phyloP scores from a whole-genome alignment of 805 yeast species.

The Saccharomycopsis sp. region DNA sequence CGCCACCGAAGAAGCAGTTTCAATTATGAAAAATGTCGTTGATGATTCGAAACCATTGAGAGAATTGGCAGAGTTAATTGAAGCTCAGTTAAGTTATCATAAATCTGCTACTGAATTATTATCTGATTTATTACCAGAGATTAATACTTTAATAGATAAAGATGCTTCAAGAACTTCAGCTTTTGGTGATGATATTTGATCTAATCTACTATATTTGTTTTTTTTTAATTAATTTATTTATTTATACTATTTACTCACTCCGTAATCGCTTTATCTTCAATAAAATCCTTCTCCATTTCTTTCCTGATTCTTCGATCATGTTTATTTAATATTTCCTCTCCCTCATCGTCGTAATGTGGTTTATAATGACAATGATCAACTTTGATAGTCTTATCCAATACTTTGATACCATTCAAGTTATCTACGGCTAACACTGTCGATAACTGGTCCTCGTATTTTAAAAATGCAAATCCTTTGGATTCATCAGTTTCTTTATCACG shows the following conservation, averaged over 20 bases:
- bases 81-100: constrained; percentile 77
- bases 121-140: constrained; percentile 54
- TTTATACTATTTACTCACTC: background rate
- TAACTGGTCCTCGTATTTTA: constrained; percentile 76
- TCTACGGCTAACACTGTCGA: constrained; percentile 84
- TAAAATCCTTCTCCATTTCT: constrained; percentile 19
- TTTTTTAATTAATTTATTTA: background rate
- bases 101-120: constrained; percentile 66
- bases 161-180: constrained; percentile 28
- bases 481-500: constrained; percentile 51
- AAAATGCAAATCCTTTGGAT: constrained; percentile 69
- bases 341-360: constrained; percentile 23
- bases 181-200: constrained; percentile 19
- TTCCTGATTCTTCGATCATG: constrained; percentile 14
- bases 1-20: constrained; percentile 81
- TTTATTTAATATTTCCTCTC: constrained; percentile 16
- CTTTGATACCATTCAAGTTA: constrained; percentile 63
- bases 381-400: constrained; percentile 44
- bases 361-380: constrained; percentile 32
- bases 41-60: constrained; percentile 62
- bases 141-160: constrained; percentile 55
- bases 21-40: constrained; percentile 74
- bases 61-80: constrained; percentile 59
- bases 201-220: background rate
- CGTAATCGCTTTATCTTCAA: constrained; percentile 1